Percentiles rank a stretch among this genome's conserved stretches.
phyloP scores from a whole-genome alignment of 495 filamentous ascomycete species.

The Tuber borchii region DNA sequence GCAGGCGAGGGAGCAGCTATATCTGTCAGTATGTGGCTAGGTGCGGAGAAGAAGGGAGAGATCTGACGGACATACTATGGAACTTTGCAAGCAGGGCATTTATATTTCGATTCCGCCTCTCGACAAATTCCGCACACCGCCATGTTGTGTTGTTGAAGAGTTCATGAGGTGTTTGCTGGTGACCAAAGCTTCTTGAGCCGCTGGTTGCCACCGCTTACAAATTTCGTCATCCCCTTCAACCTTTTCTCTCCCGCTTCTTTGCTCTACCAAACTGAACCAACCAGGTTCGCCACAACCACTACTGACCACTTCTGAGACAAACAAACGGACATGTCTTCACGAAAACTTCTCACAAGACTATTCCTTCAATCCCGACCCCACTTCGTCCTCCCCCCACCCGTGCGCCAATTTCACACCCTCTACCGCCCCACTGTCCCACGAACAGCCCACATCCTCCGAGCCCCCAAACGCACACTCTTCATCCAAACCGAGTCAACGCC shows the following conservation, averaged over 20 bases:
- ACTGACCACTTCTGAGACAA: neutral
- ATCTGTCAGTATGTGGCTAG: neutral
- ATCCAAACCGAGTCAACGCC: conserved; percentile 95
- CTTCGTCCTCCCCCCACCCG: neutral
- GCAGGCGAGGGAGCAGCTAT: conserved; percentile 38
- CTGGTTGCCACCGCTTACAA: conserved; percentile 5
- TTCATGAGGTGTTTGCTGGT: neutral
- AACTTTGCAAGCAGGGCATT: conserved; percentile 37
- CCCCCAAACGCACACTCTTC: conserved; percentile 66
- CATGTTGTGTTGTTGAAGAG: conserved; percentile 20
- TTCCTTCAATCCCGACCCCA: neutral
- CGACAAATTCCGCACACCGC: conserved; percentile 34
- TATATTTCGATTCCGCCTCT: conserved; percentile 33
- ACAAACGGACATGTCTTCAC: neutral
- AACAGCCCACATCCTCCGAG: neutral
- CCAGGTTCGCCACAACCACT: neutral
- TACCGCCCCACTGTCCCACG: conserved; percentile 2
- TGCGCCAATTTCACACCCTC: neutral
- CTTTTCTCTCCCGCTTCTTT: neutral
- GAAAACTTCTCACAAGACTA: neutral
- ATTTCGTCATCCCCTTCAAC: neutral
- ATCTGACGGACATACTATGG: conserved; percentile 31
- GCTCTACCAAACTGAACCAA: neutral
- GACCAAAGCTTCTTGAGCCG: neutral
- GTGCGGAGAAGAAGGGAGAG: neutral